A percentile compares a stretch with the other conserved stretches of the same genome.
Evolutionary conservation across 352 stramenopile genomes (phyloP).

Genomic region (Pythium chondricola): DNA sequence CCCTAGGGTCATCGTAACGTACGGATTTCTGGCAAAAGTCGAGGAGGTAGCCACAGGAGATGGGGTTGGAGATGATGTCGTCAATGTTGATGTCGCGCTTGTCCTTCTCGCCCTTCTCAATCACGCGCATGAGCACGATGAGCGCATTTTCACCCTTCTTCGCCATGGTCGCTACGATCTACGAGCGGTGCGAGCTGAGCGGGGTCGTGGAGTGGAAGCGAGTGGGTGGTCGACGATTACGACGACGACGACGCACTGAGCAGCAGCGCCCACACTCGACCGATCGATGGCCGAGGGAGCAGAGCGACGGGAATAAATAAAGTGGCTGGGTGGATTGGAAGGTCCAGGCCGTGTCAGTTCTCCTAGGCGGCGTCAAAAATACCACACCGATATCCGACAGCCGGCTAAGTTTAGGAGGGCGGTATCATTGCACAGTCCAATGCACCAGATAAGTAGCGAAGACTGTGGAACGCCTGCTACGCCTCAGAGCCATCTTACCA

Average conservation of each 20-base stretch:
- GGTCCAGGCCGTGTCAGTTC: background rate
- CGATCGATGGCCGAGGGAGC: background rate
- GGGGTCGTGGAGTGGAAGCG: no score
- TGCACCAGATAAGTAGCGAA: background rate
- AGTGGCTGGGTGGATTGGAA: constrained; percentile 2
- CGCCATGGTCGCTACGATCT: constrained; percentile 35
- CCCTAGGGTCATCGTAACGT: constrained; percentile 12
- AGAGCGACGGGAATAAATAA: constrained; percentile 18
- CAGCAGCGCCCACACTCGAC: background rate
- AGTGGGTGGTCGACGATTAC: no score
- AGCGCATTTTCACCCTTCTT: constrained; percentile 74
- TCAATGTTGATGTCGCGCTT: constrained; percentile 80
- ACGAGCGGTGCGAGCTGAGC: no score
- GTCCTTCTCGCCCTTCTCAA: constrained; percentile 64
- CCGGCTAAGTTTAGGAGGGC: constrained; percentile 5
- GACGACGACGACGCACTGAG: no score
- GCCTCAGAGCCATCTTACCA: no score
- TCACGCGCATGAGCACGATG: constrained; percentile 49
- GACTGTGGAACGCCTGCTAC: no score
- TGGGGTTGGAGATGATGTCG: constrained; percentile 82
- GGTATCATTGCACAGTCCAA: no score
- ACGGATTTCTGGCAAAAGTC: constrained; percentile 85
- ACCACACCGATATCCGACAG: no score
- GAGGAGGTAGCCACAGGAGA: constrained; percentile 78
- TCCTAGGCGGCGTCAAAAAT: no score